phyloP scores from a whole-genome alignment of 2,329 filamentous ascomycete genomes.

The Ophiostoma montium region DNA sequence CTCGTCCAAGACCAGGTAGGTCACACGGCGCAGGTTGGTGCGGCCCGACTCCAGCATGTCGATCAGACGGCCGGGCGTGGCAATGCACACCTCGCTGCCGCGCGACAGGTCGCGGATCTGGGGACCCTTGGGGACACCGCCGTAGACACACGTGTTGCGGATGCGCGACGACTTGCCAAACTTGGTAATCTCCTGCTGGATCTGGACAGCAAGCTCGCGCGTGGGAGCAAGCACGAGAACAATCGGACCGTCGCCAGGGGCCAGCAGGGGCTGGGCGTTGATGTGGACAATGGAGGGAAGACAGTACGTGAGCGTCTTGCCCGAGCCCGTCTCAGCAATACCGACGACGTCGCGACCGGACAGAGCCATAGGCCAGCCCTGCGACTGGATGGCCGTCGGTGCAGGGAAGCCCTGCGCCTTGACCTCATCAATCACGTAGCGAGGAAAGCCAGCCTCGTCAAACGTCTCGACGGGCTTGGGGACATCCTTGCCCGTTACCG shows the following conservation, averaged over 20 bases:
- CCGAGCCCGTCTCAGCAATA: slow-evolving; percentile 97
- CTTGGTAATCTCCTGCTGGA: slow-evolving; percentile 96
- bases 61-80: slow-evolving; percentile 91
- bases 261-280: slow-evolving; percentile 93
- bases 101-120: slow-evolving; percentile 91
- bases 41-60: slow-evolving; percentile 97
- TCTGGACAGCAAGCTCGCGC: slow-evolving; percentile 95
- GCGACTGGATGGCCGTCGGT: slow-evolving; percentile 92
- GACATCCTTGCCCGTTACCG: slow-evolving; percentile 64
- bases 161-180: slow-evolving; percentile 97
- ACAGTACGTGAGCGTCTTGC: slow-evolving; percentile 98
- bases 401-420: slow-evolving; percentile 93
- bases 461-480: slow-evolving; percentile 94
- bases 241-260: slow-evolving; percentile 89
- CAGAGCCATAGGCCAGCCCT: slow-evolving; percentile 98
- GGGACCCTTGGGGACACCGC: slow-evolving; percentile 93
- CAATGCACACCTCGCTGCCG: slow-evolving; percentile 97
- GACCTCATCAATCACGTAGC: slow-evolving; percentile 95
- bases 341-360: slow-evolving; percentile 96
- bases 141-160: slow-evolving; percentile 97
- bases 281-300: slow-evolving; percentile 98
- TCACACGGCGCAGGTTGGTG: slow-evolving; percentile 95
- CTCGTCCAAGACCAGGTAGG: slow-evolving; percentile 95
- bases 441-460: slow-evolving; percentile 92
- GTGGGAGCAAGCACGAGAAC: slow-evolving; percentile 92